Evolutionary conservation across 345 rosid species (phyloP).

Genomic region (Ceriops zippeliana): DNA sequence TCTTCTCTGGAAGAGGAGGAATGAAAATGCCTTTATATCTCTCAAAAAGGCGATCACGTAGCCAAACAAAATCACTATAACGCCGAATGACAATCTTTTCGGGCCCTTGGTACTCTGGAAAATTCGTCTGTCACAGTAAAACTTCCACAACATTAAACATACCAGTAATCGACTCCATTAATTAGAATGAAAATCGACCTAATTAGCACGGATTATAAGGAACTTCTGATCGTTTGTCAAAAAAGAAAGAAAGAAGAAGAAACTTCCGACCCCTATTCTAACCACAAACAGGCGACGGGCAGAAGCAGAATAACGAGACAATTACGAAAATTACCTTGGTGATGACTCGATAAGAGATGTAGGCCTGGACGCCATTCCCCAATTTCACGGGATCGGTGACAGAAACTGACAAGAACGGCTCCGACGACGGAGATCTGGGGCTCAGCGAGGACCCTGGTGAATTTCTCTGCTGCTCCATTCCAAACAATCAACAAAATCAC

Average conservation of each 20-base stretch:
- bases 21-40: conserved; percentile 82
- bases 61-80: conserved; percentile 94
- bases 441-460: conserved; percentile 61
- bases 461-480: conserved; percentile 64
- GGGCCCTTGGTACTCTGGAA: conserved; percentile 78
- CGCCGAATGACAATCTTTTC: conserved; percentile 97
- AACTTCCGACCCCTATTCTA: not conserved
- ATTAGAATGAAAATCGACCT: no score
- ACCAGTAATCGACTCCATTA: no score
- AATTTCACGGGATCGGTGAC: conserved; percentile 96
- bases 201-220: not conserved
- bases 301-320: no score
- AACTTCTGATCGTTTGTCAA: not conserved
- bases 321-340: conserved; percentile 55
- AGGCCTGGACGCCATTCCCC: conserved; percentile 96
- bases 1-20: conserved; percentile 98
- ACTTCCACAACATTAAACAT: not conserved
- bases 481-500: not conserved
- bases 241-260: not conserved
- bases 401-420: conserved; percentile 63
- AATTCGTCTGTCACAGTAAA: conserved; percentile 59
- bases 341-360: conserved; percentile 89
- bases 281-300: no score
- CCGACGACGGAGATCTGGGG: conserved; percentile 85
- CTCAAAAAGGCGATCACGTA: conserved; percentile 84